phyloP scores from a whole-genome alignment of 2,329 filamentous ascomycete genomes.

The Alternaria alternata region DNA sequence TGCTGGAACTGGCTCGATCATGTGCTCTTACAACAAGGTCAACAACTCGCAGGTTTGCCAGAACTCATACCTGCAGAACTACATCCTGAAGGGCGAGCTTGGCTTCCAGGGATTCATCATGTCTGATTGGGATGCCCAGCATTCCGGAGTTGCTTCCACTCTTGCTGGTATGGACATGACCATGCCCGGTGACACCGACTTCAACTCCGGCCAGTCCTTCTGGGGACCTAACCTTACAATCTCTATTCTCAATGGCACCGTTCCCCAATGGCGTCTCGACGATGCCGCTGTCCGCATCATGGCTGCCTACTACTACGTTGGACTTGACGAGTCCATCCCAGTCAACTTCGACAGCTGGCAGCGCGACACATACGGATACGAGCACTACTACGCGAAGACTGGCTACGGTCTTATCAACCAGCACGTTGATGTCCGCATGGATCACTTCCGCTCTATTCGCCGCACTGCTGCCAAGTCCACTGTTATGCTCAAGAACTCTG shows the following conservation, averaged over 20 bases:
- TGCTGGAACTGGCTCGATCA: slow-evolving; percentile 60
- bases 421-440: slow-evolving; percentile 81
- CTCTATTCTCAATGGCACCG: slow-evolving; percentile 85
- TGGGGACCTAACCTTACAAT: slow-evolving; percentile 91
- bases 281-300: slow-evolving; percentile 90
- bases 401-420: slow-evolving; percentile 74
- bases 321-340: slow-evolving; percentile 61
- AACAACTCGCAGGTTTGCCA: slow-evolving; percentile 85
- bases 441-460: slow-evolving; percentile 77
- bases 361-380: slow-evolving; percentile 73
- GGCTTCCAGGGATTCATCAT: slow-evolving; percentile 72
- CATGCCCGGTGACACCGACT: slow-evolving; percentile 81
- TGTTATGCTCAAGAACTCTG: slow-evolving; percentile 78
- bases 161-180: slow-evolving; percentile 82
- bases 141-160: slow-evolving; percentile 71
- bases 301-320: slow-evolving; percentile 70
- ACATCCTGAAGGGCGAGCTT: slow-evolving; percentile 78
- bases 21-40: slow-evolving; percentile 75
- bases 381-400: slow-evolving; percentile 69
- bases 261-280: slow-evolving; percentile 86
- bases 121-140: slow-evolving; percentile 80
- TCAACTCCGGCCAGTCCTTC: slow-evolving; percentile 75
- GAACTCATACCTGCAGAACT: slow-evolving; percentile 78
- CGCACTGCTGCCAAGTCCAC: slow-evolving; percentile 80
- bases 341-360: slow-evolving; percentile 94